Conservation (phyloP, 2,329 filamentous ascomycete genomes). For the Neodidymelliopsis sp. region DNA sequence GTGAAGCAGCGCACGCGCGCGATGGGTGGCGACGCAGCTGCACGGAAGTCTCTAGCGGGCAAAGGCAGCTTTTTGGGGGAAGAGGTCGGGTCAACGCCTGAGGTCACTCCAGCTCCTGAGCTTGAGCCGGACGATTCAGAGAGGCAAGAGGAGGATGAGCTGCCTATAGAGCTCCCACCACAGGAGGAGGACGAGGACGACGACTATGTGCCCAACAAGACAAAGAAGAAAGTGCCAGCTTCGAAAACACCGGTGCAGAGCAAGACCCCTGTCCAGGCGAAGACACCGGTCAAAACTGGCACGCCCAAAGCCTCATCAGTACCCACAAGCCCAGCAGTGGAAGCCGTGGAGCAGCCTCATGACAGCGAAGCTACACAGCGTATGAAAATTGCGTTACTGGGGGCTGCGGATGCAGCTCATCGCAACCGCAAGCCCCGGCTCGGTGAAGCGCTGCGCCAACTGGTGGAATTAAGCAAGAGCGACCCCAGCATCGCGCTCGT, state of each 20-base stretch:
- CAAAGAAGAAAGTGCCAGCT: constrained; percentile 42
- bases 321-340: constrained; percentile 28
- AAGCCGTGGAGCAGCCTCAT: constrained; percentile 18
- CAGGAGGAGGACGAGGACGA: constrained; percentile 56
- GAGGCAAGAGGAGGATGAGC: constrained; percentile 48
- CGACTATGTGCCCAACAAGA: constrained; percentile 52
- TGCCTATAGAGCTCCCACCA: constrained; percentile 38
- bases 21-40: constrained; percentile 46
- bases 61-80: constrained; percentile 51
- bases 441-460: constrained; percentile 50
- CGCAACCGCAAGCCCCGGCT: constrained; percentile 41
- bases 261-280: constrained; percentile 41
- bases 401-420: constrained; percentile 52
- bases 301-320: constrained; percentile 25
- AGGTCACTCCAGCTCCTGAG: constrained; percentile 52
- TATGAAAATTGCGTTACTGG: constrained; percentile 50
- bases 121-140: constrained; percentile 51
- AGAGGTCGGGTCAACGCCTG: constrained; percentile 56
- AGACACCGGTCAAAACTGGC: constrained; percentile 40
- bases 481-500: constrained; percentile 49
- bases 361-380: constrained; percentile 32
- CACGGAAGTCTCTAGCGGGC: constrained; percentile 52
- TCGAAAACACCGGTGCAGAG: constrained; percentile 44
- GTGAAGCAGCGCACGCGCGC: constrained; percentile 64
- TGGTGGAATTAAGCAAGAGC: constrained; percentile 52